Percentiles rank a stretch among this genome's conserved stretches.
These are phyloP conservation scores for Suillus fuscotomentosus DNA, from an alignment of 768 basidiomycete genomes.

Conservation along the genomic window DNA sequence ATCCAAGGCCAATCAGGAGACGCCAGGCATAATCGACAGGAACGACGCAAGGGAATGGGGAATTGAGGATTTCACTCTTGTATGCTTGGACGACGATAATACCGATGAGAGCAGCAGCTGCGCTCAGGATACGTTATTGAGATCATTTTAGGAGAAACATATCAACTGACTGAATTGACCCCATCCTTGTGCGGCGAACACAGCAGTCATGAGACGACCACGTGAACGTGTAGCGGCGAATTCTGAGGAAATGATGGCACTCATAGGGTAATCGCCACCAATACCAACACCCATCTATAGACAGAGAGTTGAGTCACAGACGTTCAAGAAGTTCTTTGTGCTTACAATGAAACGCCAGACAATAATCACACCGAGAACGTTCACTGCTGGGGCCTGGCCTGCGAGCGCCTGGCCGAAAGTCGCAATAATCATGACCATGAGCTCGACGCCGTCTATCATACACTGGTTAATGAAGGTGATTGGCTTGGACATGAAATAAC, in stretches of 20 bases:
- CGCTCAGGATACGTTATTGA: not conserved
- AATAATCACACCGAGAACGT: slow-evolving; percentile 73
- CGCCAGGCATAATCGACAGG: slow-evolving; percentile 83
- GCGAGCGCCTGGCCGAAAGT: slow-evolving; percentile 81
- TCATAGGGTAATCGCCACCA: slow-evolving; percentile 87
- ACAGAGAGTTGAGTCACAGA: not conserved
- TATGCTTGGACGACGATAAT: slow-evolving; percentile 64
- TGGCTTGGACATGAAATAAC: not conserved
- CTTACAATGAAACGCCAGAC: slow-evolving; percentile 79
- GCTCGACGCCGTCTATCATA: slow-evolving; percentile 43
- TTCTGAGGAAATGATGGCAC: slow-evolving; percentile 86
- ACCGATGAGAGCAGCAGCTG: slow-evolving; percentile 66
- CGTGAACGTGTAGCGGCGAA: slow-evolving; percentile 77
- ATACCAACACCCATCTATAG: slow-evolving; percentile 75
- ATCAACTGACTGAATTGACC: slow-evolving; percentile 62
- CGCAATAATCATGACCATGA: slow-evolving; percentile 79
- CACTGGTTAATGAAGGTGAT: not conserved
- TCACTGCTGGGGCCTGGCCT: slow-evolving; percentile 62
- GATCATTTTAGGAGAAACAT: not conserved
- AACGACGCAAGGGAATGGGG: slow-evolving; percentile 35
- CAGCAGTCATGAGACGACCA: slow-evolving; percentile 87
- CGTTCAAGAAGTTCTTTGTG: not conserved
- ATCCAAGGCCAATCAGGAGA: slow-evolving; percentile 84
- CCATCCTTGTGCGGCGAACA: slow-evolving; percentile 87
- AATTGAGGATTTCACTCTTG: slow-evolving; percentile 55